These are phyloP conservation scores for Paxillus rubicundulus DNA, from an alignment of 768 basidiomycete species.

Conservation along the genomic window DNA sequence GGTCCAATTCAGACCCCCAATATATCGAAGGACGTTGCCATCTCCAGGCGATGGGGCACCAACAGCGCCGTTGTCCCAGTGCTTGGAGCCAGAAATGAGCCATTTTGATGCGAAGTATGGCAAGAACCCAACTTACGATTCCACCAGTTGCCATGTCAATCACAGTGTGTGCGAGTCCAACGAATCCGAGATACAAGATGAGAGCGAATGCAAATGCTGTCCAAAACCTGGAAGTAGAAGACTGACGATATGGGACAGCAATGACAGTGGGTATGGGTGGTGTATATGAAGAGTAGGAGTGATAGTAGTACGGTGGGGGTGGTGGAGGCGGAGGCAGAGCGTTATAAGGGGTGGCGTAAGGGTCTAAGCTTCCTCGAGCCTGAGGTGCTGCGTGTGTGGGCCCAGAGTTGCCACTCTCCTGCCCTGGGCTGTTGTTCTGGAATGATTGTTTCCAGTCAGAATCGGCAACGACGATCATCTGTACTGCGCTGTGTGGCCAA, in stretches of 20 bases:
- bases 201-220: conserved; percentile 9
- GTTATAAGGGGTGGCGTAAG: conserved; percentile 8
- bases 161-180: neutral
- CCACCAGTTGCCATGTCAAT: conserved; percentile 1
- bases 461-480: neutral
- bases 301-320: conserved; percentile 1
- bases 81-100: neutral
- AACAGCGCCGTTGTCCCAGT: neutral
- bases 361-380: neutral
- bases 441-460: neutral
- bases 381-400: conserved; percentile 1
- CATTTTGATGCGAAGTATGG: too few species aligned
- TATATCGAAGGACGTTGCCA: conserved; percentile 14
- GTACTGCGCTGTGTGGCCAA: neutral
- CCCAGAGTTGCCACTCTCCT: conserved; percentile 1
- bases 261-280: neutral
- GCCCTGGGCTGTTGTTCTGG: neutral
- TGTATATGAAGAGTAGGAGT: neutral
- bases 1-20: conserved; percentile 15
- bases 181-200: conserved; percentile 12
- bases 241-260: neutral
- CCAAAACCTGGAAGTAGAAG: conserved; percentile 12
- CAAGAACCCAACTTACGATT: neutral
- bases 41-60: conserved; percentile 13
- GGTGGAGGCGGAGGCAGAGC: neutral